A percentile compares a stretch with the other conserved stretches of the same genome.
phyloP scores from a whole-genome alignment of 108 stramenopile species.

The Cyclotella baltica region DNA sequence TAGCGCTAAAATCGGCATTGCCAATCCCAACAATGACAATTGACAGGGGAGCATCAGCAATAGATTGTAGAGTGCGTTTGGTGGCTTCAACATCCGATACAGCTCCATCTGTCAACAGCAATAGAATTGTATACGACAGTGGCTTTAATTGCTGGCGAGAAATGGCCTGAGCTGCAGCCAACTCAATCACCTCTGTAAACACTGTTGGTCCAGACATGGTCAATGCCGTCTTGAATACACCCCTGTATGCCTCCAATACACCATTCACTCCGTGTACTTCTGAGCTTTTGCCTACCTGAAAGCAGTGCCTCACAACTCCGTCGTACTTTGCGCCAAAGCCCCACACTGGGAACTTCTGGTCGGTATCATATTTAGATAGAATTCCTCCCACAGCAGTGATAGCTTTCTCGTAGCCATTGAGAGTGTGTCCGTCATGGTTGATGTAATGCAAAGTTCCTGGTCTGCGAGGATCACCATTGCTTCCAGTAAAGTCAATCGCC shows the following conservation, averaged over 20 bases:
- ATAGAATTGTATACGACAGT: constrained; percentile 86
- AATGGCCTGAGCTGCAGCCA: constrained; percentile 73
- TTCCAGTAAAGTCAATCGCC: constrained; percentile 94
- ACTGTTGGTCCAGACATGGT: constrained; percentile 86
- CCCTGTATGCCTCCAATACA: constrained; percentile 75
- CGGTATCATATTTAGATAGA: constrained; percentile 81
- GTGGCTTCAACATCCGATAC: constrained; percentile 89
- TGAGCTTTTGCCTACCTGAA: constrained; percentile 63
- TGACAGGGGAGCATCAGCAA: constrained; percentile 77
- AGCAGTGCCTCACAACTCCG: constrained; percentile 78
- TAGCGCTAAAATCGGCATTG: constrained; percentile 76
- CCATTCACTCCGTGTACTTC: constrained; percentile 79
- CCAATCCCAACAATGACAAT: constrained; percentile 94
- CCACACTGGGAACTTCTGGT: constrained; percentile 83
- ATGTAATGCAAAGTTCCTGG: constrained; percentile 85
- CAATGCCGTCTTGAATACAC: constrained; percentile 63
- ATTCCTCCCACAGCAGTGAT: constrained; percentile 68
- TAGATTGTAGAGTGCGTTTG: constrained; percentile 65
- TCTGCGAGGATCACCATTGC: constrained; percentile 86
- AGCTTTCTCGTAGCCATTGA: constrained; percentile 84
- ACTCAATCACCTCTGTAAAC: constrained; percentile 83
- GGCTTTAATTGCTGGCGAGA: constrained; percentile 57
- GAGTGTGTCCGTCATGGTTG: constrained; percentile 53
- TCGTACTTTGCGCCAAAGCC: constrained; percentile 94
- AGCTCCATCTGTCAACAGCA: constrained; percentile 92